These are phyloP conservation scores for Colletotrichum destructivum DNA, from an alignment of 2,329 filamentous ascomycete genomes.

Conservation along the genomic window DNA sequence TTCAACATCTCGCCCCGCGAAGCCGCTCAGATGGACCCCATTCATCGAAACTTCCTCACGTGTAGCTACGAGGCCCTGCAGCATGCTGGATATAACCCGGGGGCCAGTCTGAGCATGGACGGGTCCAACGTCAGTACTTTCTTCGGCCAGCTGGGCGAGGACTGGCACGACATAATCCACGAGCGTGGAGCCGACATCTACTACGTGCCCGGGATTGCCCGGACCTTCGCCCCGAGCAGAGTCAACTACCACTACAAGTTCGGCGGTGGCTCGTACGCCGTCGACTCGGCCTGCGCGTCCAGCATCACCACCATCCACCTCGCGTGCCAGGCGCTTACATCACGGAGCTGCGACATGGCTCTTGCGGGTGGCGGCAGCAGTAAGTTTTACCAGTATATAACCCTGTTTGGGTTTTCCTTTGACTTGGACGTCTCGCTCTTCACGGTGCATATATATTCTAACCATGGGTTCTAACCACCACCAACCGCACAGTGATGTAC, in stretches of 20 bases:
- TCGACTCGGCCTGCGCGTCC: not conserved
- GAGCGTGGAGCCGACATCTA: slow-evolving; percentile 63
- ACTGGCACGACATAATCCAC: slow-evolving; percentile 76
- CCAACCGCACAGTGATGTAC: too few species aligned
- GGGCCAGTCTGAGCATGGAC: not conserved
- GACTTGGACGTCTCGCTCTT: too few species aligned
- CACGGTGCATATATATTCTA: too few species aligned
- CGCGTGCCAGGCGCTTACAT: not conserved
- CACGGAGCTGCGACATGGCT: not conserved
- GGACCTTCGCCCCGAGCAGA: not conserved
- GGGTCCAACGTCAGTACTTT: slow-evolving; percentile 66
- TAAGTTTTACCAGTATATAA: too few species aligned
- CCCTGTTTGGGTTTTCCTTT: too few species aligned
- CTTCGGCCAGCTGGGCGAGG: slow-evolving; percentile 76
- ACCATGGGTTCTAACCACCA: too few species aligned
- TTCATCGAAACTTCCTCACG: not conserved
- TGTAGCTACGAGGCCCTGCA: not conserved
- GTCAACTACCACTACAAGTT: not conserved
- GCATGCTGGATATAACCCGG: not conserved
- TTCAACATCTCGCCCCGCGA: not conserved
- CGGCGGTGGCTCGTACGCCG: not conserved
- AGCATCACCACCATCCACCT: not conserved
- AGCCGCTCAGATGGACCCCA: not conserved
- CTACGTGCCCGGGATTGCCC: not conserved
- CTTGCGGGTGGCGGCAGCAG: not conserved